Base-by-base conservation (phyloP, 2,329 filamentous ascomycete species). In the Elsinoe batatas region DNA sequence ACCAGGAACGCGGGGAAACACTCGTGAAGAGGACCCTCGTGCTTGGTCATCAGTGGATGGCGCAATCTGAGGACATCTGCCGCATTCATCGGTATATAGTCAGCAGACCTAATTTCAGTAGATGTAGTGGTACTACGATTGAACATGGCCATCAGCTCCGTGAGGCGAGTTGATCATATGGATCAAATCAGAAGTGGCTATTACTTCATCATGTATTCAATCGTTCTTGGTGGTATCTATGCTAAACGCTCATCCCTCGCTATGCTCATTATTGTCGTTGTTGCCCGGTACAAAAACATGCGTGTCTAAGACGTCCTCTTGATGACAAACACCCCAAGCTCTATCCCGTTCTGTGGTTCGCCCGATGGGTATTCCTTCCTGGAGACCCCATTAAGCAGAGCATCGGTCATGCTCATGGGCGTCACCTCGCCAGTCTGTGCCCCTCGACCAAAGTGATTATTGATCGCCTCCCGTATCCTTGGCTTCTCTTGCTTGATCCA, bases 401-500 rank as follows among this genome's bases (percentile, higher is more conserved):
- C 77, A 57, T 79, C 73, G 38, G 82, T 74, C n/a, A 83, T 67
- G 61, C 78, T 76, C 18, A 78, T 73, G 0, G 78, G 74, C 6
- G 68, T 68, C 20, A 66, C 59, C 47, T 69, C 60, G 57, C 62
- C 63, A 36, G 71, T 68, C 61, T 69, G 70, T 54, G 72, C 68
- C 17, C 71, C 69, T 56, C 73, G 72, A 35, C 72, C 70, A 53
- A 73, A 73, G 59, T 71, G 74, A 35, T 68, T 70, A 13, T 67
- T 71, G 50, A 76, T 67, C 5, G 76, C 70, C 30, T 78, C 76
- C 58, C 79, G 75, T 51, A 84, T 76, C 12, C 81, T 74, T 10
- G 76, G 71, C 61, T 80, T 80, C 64, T 84, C 82, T 63, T 85
- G 82, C 63, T 82, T 79, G 44, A 80, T 76, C 73, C 79, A 84